A percentile compares a stretch with the other conserved stretches of the same genome.
These are phyloP conservation scores for Porodaedalea pini DNA, from an alignment of 1,284 basidiomycete genomes.

Conservation along the genomic window DNA sequence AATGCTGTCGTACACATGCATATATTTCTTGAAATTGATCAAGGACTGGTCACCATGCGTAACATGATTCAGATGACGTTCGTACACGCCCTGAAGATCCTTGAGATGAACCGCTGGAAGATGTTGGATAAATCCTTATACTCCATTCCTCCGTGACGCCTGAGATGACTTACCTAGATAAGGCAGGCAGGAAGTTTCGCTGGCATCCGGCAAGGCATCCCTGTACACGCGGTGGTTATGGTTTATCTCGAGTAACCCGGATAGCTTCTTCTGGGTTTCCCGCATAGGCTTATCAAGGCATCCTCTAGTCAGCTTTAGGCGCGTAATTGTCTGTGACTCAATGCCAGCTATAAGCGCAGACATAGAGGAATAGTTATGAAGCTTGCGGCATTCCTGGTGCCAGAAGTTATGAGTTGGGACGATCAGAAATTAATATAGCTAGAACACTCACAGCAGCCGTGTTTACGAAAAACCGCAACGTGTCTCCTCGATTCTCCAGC, in stretches of 20 bases:
- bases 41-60: slow-evolving; percentile 33
- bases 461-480: slow-evolving; percentile 42
- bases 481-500: slow-evolving; percentile 34
- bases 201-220: slow-evolving; percentile 29
- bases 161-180: slow-evolving; percentile 35
- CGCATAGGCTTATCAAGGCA: slow-evolving; percentile 31
- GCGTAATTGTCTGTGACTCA: slow-evolving; percentile 36
- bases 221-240: slow-evolving; percentile 38
- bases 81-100: slow-evolving; percentile 33
- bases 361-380: slow-evolving; percentile 42
- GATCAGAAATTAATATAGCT: no score
- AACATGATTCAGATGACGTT: slow-evolving; percentile 27
- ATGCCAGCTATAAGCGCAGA: slow-evolving; percentile 41
- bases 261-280: slow-evolving; percentile 33
- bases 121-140: background rate
- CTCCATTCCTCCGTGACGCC: background rate
- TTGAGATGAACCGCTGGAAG: slow-evolving; percentile 39
- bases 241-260: slow-evolving; percentile 33
- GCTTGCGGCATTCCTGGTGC: slow-evolving; percentile 38
- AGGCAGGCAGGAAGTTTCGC: slow-evolving; percentile 33
- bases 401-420: background rate
- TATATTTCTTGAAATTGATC: slow-evolving; percentile 43
- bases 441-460: slow-evolving; percentile 34
- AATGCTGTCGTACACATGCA: slow-evolving; percentile 35
- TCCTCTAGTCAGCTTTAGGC: slow-evolving; percentile 35